These are phyloP conservation scores for Ceriops decandra DNA, from an alignment of 345 rosid species.

Conservation along the genomic window DNA sequence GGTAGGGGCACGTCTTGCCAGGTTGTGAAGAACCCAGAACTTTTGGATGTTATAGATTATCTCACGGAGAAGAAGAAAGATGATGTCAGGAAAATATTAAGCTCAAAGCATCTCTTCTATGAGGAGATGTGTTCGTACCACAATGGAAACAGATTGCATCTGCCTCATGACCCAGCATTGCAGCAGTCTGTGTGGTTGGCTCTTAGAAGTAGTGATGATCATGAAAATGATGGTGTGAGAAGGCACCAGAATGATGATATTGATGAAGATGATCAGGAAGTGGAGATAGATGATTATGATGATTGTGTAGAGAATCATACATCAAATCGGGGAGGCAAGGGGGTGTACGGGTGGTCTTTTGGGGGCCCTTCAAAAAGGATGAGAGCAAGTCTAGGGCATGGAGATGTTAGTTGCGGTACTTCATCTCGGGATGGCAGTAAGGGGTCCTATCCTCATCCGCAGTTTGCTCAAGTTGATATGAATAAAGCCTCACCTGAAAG, in stretches of 20 bases:
- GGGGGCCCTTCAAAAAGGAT: conserved; percentile 57
- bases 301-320: conserved; percentile 57
- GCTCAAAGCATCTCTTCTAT: conserved; percentile 86
- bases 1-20: conserved; percentile 90
- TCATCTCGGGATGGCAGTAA: conserved; percentile 40
- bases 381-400: conserved; percentile 50
- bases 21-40: conserved; percentile 84
- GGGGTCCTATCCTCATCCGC: conserved; percentile 35
- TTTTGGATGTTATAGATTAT: conserved; percentile 65
- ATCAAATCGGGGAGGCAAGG: conserved; percentile 44
- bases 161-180: conserved; percentile 83
- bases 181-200: conserved; percentile 72
- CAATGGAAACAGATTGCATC: conserved; percentile 74
- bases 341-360: conserved; percentile 21
- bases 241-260: conserved; percentile 58
- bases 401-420: conserved; percentile 44
- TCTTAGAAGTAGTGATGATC: conserved; percentile 70
- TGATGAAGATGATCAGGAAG: conserved; percentile 73
- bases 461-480: conserved; percentile 45
- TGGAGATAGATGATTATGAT: conserved; percentile 68
- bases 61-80: conserved; percentile 77
- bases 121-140: conserved; percentile 99
- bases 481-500: conserved; percentile 47
- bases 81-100: conserved; percentile 76
- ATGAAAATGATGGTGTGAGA: conserved; percentile 55